Base-by-base conservation (phyloP, 345 rosid genomes). In the Salix udensis region DNA sequence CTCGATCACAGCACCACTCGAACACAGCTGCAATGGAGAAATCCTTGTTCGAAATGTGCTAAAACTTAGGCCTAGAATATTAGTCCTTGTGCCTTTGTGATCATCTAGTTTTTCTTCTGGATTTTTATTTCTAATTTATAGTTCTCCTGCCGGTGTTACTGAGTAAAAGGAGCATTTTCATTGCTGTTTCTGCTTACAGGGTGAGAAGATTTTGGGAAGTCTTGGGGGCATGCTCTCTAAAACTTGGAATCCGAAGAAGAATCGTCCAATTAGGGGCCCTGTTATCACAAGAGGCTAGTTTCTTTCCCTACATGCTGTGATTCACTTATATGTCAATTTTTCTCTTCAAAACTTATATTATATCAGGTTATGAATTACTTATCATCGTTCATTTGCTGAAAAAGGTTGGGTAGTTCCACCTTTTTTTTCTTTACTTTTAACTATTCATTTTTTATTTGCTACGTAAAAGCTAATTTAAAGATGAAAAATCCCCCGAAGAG, bases 191-290 rank as follows among this genome's bases (percentile, higher is more conserved):
- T 48, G 73, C 73, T 89, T 82, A 46, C 87, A 96, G 99, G 98
- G 99, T 70, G 99, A 96, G 87, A 96, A 92, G 88, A 94, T 96
- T 76, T 86, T 96, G 77, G 97, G 97, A 71, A 93, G 89, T 81
- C 97, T 96, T 74, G 99, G 99, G 62, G 95, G 98, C 70, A 87
- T 96, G 79, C 92, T 92, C 76, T 89, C 94, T 60, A 96, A 53
- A 85, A 92, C 92, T 7, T 96, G 99, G 99, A 96, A 93, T 84
- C 98, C 97, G 7, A 93, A 92, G 85, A 96, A 88, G 89, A 88
- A 87, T 71, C 94, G 86, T 74, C 77, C 82, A 42, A 87, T 96
- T 11, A 78, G 69, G 15, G 97, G 99, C 55, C 98, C 98, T 46
- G 78, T 84, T 55, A 77, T 86, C 44, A 89, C 91, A 42, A 83